These are phyloP conservation scores for Ceratocystis alfenasii DNA, from an alignment of 2,329 filamentous ascomycete genomes.

Conservation along the genomic window DNA sequence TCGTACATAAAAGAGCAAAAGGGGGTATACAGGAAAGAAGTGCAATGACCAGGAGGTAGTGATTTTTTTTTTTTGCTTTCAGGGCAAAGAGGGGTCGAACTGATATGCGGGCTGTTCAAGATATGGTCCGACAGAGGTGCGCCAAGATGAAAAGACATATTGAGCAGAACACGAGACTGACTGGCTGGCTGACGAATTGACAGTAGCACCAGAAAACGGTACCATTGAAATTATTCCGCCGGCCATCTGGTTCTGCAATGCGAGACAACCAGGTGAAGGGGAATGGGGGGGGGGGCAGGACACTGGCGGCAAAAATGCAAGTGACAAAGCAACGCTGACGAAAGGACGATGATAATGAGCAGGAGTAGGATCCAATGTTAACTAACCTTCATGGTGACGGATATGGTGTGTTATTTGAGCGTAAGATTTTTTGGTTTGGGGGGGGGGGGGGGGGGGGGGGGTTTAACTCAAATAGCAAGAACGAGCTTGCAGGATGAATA, in stretches of 20 bases:
- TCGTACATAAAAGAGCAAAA: neutral
- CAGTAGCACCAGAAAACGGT: neutral
- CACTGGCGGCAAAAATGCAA: neutral
- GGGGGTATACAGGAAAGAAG: neutral
- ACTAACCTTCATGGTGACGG: conserved; percentile 3
- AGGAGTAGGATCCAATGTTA: neutral
- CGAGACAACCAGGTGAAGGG: neutral
- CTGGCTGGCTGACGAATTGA: neutral
- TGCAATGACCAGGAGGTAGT: neutral
- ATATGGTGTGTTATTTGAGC: neutral
- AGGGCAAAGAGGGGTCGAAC: neutral
- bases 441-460: too few species aligned
- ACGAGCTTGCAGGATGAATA: too few species aligned
- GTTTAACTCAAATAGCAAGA: too few species aligned
- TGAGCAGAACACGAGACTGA: neutral
- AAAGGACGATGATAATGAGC: neutral
- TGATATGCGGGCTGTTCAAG: neutral
- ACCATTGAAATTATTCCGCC: neutral
- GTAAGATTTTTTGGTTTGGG: neutral
- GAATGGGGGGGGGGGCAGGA: neutral
- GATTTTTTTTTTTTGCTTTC: neutral
- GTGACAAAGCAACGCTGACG: neutral
- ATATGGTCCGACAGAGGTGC: neutral
- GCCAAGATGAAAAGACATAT: neutral
- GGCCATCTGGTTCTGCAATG: neutral